Base-by-base conservation (phyloP, 1,284 basidiomycete species). In the Cryptococcus maquisensis region DNA sequence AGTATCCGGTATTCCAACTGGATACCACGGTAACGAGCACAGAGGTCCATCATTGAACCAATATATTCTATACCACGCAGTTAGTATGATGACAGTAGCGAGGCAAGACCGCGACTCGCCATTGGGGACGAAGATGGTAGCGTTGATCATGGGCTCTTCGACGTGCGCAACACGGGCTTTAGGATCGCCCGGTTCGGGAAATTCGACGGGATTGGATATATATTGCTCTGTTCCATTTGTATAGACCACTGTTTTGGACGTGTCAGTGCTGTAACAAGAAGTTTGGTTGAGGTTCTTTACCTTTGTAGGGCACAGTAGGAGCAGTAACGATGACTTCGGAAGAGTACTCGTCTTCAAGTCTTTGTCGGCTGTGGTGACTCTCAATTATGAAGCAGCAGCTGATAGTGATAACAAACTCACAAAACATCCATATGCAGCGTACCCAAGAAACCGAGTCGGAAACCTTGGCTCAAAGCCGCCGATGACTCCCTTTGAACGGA, bases 291-390 rank as follows among this genome's bases (percentile, higher is more conserved):
- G 13, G 23, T 5, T 46, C 12, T 81, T 65, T 56, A 90, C 91
- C 78, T 79, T 90, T 88, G 73, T 93, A 93, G 15, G 93, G 91
- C 37, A 96, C 93, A 3, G 91, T 93, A 1, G 93, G 94, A 1
- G 92, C 88, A 5, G 93, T 97, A 56, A 94, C 83, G 62, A 94
- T 91, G 49, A 94, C 84, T 63, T 85, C 88, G 21, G 90, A 88
- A 54, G 90, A 85, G 66, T 97, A 94, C 73, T 99, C 96, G 71
- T 99, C 96, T 74, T 98, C 95, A 6, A 99, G 81, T 13, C 96
- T 83, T 73, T 98, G 95, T 32, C 92, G 65, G 54, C 67, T 71
- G 32, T 0, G 24, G 13, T 32, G 12, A 26, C 10, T 50, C 39
- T 44, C 38, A 50, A 23, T 24, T 18, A 24, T 20, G 20, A n/a